phyloP scores from a whole-genome alignment of 768 basidiomycete genomes.

The Termitomyces sp. region DNA sequence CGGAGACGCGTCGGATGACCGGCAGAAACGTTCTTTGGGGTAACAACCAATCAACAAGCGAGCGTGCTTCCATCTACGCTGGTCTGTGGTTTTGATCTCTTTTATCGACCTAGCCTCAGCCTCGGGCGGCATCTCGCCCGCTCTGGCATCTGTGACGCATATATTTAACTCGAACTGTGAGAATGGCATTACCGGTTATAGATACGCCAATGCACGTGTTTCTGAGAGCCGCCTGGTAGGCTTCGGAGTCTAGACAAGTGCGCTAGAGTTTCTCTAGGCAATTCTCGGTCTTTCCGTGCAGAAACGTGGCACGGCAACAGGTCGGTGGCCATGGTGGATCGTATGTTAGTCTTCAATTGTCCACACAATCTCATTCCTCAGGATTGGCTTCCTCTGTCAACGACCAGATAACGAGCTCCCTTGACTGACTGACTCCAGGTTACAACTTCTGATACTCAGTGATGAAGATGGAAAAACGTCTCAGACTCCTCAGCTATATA shows the following conservation, averaged over 20 bases:
- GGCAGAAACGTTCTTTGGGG: neutral
- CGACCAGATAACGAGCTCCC: neutral
- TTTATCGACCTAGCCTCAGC: neutral
- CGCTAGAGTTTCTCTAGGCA: too few relatives aligned
- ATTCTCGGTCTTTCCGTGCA: neutral
- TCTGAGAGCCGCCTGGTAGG: neutral
- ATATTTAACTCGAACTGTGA: neutral
- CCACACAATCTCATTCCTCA: too few relatives aligned
- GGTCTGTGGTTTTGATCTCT: neutral
- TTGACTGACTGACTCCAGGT: neutral
- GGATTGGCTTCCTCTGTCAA: neutral
- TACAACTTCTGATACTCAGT: neutral
- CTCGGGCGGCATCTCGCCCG: neutral
- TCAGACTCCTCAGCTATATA: neutral
- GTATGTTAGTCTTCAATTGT: too few relatives aligned
- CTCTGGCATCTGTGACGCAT: neutral
- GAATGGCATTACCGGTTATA: neutral
- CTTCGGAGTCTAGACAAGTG: neutral
- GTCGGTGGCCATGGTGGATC: too few relatives aligned
- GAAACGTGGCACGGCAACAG: neutral
- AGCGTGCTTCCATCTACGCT: slow-evolving; percentile 5
- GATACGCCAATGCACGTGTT: neutral
- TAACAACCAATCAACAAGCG: neutral
- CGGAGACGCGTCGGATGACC: neutral
- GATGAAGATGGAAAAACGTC: neutral